Evolutionary conservation across 768 basidiomycete species (phyloP).

Genomic region (Agaricus sinodeliciosus): DNA sequence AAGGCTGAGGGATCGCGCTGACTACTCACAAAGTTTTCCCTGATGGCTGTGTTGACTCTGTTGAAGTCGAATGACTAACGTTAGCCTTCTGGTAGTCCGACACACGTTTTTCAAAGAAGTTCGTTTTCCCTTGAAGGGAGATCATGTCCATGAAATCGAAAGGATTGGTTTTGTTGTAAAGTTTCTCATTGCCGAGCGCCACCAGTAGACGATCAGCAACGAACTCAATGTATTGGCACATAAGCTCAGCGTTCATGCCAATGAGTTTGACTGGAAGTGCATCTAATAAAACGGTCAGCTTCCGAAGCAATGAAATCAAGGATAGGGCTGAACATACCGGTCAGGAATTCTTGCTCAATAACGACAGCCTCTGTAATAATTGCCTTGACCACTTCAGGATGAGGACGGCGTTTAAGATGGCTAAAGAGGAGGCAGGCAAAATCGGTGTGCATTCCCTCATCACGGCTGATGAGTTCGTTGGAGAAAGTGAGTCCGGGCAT

Average conservation of each 20-base stretch:
- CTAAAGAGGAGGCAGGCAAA: slow-evolving; percentile 91
- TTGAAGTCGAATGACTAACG: slow-evolving; percentile 48
- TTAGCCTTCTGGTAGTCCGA: slow-evolving; percentile 73
- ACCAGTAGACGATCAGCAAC: slow-evolving; percentile 89
- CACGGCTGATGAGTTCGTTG: slow-evolving; percentile 94
- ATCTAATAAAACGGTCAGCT: slow-evolving; percentile 34
- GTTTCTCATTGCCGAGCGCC: slow-evolving; percentile 81
- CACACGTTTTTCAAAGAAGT: slow-evolving; percentile 96
- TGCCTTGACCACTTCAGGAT: slow-evolving; percentile 65
- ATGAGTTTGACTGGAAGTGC: slow-evolving; percentile 86
- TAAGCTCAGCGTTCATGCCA: slow-evolving; percentile 87
- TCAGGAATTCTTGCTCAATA: slow-evolving; percentile 88
- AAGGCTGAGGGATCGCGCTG: neutral
- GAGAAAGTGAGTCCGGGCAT: slow-evolving; percentile 98
- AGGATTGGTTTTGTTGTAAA: slow-evolving; percentile 79
- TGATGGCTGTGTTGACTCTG: slow-evolving; percentile 18
- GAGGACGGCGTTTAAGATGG: slow-evolving; percentile 78
- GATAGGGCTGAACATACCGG: slow-evolving; percentile 39
- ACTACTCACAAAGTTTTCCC: slow-evolving; percentile 26
- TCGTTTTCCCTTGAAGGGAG: slow-evolving; percentile 93
- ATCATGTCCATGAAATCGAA: slow-evolving; percentile 97
- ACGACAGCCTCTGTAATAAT: slow-evolving; percentile 83
- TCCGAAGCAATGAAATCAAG: slow-evolving; percentile 40
- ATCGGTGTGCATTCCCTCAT: slow-evolving; percentile 98
- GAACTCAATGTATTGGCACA: slow-evolving; percentile 92